Base-by-base conservation (phyloP, 257 asterid species). In the Fraxinus anomala region DNA sequence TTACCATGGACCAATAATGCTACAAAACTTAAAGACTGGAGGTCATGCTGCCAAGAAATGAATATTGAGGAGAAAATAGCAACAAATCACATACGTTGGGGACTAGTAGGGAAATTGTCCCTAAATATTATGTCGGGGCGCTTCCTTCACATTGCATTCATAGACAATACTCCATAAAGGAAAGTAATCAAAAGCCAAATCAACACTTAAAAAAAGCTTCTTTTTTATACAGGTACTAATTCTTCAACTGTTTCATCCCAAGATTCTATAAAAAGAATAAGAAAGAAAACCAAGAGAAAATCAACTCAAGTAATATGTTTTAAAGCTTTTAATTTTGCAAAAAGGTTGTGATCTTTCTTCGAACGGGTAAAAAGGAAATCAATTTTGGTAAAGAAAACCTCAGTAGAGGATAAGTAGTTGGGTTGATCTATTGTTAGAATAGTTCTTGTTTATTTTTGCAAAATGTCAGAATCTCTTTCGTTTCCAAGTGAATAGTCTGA, bases 361-460 rank as follows among this genome's bases (percentile, higher is more conserved):
- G 34, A 42, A 42, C 75, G 74, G 70, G 7, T 70, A 37, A 73
- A 14, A 68, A 0, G 42, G 61, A 28, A 26, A 73, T 65, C 24
- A 21, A 26, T 16, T 26, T 21, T 21, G 67, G 67, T 13, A 21
- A 59, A 59, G 12, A 56, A 56, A 59, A 21, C 30, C 67, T 13
- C 4, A 23, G 9, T 21, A 21, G 67, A 59, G 67, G 67, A 59
- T 67, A 47, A 19, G 74, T 81, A 12, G 77, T 81, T 28, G 85
- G 51, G 79, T 80, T 70, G 36, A 70, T 71, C 61, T 66, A 19
- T 77, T 39, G 69, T 74, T 26, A 36, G 70, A 26, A 63, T 24
- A 63, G 14, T 51, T 72, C 75, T 40, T 51, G 17, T n/a, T 34
- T 51, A 30, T 12, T 65, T 49, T 61, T 68, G 7, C 28, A 37